Evolutionary conservation across 805 yeast species (phyloP), one percentile per base, ranked within the genome.

Genomic region (Saturnispora serradocipensis): DNA sequence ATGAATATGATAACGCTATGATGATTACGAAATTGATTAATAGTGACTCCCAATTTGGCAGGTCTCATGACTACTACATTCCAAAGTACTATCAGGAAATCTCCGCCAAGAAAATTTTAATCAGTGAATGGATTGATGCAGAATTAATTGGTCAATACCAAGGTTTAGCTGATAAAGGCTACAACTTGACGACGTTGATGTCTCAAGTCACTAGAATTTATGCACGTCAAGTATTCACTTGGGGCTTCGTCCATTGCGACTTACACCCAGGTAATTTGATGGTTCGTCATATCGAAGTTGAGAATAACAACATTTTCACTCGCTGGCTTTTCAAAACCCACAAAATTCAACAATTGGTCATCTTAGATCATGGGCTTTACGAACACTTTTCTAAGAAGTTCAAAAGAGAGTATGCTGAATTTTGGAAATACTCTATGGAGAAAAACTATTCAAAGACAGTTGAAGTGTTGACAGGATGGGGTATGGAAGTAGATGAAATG

Each of bases 181-280:
- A 64, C 58, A 67, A 77, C 57, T 59, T 72, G 32, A 54, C 64
- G 18, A 54, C 60, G 22, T 67, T 80, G n/a, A 71, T 82, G 76
- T 63, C 68, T 18, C 75, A 72, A 53, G 76, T 82, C 56, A 67
- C 80, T 45, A 67, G 67, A 46, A 69, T 79, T 18, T 77, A 76
- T 56, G 77, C 81, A 22, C 72, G 74, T 54, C 86, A 80, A 66
- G 77, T 82, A 16, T 84, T 82, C 62, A 66, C 71, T 30, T 84
- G 84, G 76, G 88, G 88, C 5, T 69, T 77, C 32, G 80, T 84
- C 16, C 89, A 84, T 61, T 77, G 86, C 49, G 90, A 84, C 61
- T 87, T 91, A 11, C 95, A 86, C 59, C 93, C 93, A 1, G 95
- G 95, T 5, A 86, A 86, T 62, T 65, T 86, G 56, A 61, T 86